Evolutionary conservation across 83 land plant genomes (phyloP).

Genomic region (Diphasiastrum complanatum): DNA sequence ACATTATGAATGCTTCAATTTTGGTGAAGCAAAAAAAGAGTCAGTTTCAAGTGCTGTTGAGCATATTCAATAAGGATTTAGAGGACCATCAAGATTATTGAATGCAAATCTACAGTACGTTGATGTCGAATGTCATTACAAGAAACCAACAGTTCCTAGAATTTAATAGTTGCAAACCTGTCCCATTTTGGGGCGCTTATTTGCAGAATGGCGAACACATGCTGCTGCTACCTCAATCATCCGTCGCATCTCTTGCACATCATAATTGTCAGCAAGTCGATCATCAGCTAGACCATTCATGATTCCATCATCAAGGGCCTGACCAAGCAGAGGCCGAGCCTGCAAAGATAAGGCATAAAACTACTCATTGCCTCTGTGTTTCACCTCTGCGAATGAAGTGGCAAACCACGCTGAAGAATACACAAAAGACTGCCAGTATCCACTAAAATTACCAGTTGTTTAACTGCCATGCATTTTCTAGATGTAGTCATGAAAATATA

Average conservation of each 20-base stretch:
- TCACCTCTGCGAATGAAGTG: too few species aligned
- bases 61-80: not conserved
- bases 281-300: conserved; percentile 49
- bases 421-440: not conserved
- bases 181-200: conserved; percentile 72
- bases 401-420: not conserved
- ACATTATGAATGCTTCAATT: too few species aligned
- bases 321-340: conserved; percentile 48
- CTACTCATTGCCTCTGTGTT: too few species aligned
- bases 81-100: too few species aligned
- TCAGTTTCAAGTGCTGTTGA: not conserved
- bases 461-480: not conserved
- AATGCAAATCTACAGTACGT: too few species aligned
- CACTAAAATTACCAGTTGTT: not conserved
- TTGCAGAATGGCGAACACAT: conserved; percentile 58
- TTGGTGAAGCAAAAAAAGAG: not conserved
- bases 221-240: conserved; percentile 66
- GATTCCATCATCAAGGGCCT: conserved; percentile 43
- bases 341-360: not conserved
- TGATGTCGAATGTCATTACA: too few species aligned
- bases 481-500: too few species aligned
- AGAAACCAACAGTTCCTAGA: too few species aligned
- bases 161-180: conserved; percentile 47
- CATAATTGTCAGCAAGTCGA: conserved; percentile 45
- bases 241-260: conserved; percentile 49